phyloP scores from a whole-genome alignment of 129 eudicot species.

The Centaurea solstitialis region DNA sequence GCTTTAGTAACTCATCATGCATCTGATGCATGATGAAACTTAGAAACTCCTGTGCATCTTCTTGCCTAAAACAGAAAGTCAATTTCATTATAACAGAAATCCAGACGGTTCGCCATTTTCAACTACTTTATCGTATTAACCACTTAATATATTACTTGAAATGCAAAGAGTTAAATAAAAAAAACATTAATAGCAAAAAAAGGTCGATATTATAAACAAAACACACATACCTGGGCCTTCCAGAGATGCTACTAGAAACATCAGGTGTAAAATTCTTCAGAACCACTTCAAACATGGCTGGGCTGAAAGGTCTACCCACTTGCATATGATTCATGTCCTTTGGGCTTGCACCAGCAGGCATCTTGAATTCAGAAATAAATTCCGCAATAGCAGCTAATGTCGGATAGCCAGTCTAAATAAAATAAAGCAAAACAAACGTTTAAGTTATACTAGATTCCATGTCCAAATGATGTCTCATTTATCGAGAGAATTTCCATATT shows the following conservation, averaged over 20 bases:
- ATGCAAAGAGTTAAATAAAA: background rate
- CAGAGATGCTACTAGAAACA: constrained; percentile 66
- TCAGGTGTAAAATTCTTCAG: constrained; percentile 85
- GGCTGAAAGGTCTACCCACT: constrained; percentile 80
- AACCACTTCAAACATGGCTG: constrained; percentile 80
- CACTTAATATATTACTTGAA: background rate
- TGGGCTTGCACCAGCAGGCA: constrained; percentile 50
- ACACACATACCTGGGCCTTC: constrained; percentile 73
- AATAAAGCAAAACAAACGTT: constrained; percentile 16
- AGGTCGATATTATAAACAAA: background rate
- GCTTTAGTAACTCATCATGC: constrained; percentile 93
- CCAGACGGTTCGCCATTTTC: background rate
- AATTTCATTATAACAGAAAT: background rate
- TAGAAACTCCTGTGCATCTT: constrained; percentile 95
- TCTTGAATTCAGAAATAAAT: constrained; percentile 63
- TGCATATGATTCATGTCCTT: constrained; percentile 57
- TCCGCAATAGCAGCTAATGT: constrained; percentile 74
- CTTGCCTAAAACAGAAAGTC: constrained; percentile 61
- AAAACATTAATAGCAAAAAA: background rate
- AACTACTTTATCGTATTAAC: background rate
- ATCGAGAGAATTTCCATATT: background rate
- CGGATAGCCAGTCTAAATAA: constrained; percentile 61
- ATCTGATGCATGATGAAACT: constrained; percentile 86
- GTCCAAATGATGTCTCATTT: background rate
- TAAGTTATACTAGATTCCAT: background rate